Evolutionary conservation across 1,284 basidiomycete species (phyloP).

Genomic region (Inonotus hispidus): DNA sequence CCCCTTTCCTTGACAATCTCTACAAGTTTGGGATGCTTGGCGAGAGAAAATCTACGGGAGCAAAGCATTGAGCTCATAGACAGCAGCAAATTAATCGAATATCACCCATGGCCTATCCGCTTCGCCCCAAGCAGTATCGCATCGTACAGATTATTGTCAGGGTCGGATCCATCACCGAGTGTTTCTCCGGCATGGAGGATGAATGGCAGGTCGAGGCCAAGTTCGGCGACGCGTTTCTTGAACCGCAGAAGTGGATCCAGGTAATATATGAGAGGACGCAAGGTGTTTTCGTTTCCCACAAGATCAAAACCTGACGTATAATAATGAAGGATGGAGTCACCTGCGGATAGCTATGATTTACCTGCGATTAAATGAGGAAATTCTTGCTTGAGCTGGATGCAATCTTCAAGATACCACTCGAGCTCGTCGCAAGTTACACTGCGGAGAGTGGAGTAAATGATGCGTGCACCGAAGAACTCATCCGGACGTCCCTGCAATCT

Average conservation of each 20-base stretch:
- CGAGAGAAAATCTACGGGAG: slow-evolving; percentile 52
- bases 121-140: slow-evolving; percentile 72
- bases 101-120: slow-evolving; percentile 72
- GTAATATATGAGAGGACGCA: slow-evolving; percentile 61
- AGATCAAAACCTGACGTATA: slow-evolving; percentile 63
- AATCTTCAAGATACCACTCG: slow-evolving; percentile 66
- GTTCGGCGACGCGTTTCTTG: slow-evolving; percentile 47
- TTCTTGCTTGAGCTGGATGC: slow-evolving; percentile 64
- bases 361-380: slow-evolving; percentile 72
- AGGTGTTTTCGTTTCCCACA: slow-evolving; percentile 68
- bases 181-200: slow-evolving; percentile 81
- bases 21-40: slow-evolving; percentile 68
- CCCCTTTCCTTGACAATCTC: slow-evolving; percentile 55
- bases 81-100: neutral
- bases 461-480: slow-evolving; percentile 60
- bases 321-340: neutral
- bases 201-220: slow-evolving; percentile 66
- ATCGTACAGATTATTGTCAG: slow-evolving; percentile 74
- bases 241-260: slow-evolving; percentile 58
- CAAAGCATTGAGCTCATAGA: neutral
- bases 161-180: slow-evolving; percentile 61
- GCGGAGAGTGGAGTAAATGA: slow-evolving; percentile 69
- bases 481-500: slow-evolving; percentile 44
- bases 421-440: slow-evolving; percentile 53
- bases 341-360: slow-evolving; percentile 20